Percentiles rank a stretch among this genome's conserved stretches.
phyloP scores from a whole-genome alignment of 805 yeast genomes.

The Brettanomyces custersianus region DNA sequence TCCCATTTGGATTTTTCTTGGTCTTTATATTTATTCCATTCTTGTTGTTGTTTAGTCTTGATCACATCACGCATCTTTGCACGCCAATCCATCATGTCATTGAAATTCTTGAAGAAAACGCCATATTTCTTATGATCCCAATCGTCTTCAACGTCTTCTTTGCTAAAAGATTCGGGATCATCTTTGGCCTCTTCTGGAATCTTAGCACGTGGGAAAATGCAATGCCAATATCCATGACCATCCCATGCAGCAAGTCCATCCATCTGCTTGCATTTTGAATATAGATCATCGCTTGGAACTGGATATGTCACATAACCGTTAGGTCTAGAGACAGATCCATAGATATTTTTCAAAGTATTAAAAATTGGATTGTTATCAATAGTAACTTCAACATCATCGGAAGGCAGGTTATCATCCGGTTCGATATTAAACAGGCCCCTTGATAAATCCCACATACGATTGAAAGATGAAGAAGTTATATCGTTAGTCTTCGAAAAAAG shows the following conservation, averaged over 20 bases:
- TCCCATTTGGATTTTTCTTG: constrained; percentile 21
- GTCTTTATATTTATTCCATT: constrained; percentile 16
- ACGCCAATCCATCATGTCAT: constrained; percentile 61
- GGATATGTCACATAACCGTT: constrained; percentile 21
- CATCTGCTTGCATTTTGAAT: constrained; percentile 51
- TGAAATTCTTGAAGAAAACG: constrained; percentile 53
- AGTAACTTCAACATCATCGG: background rate
- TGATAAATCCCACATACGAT: background rate
- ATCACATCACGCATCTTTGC: constrained; percentile 40
- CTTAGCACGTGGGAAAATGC: constrained; percentile 60
- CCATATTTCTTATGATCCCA: constrained; percentile 40
- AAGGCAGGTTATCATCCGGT: background rate
- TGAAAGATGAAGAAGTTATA: constrained; percentile 7
- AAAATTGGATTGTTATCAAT: constrained; percentile 2
- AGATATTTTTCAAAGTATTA: constrained; percentile 1
- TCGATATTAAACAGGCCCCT: background rate
- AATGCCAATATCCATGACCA: constrained; percentile 76
- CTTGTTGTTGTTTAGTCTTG: constrained; percentile 27
- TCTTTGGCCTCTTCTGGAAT: constrained; percentile 17
- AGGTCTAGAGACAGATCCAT: constrained; percentile 5
- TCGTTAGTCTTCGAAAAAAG: constrained; percentile 10
- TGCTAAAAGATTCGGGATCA: constrained; percentile 31
- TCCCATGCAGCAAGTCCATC: constrained; percentile 81
- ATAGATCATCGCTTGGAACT: constrained; percentile 34
- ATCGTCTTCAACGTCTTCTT: constrained; percentile 46